These are phyloP conservation scores for Tetrapyrgos nigripes DNA, from an alignment of 1,284 basidiomycete species.

Conservation along the genomic window DNA sequence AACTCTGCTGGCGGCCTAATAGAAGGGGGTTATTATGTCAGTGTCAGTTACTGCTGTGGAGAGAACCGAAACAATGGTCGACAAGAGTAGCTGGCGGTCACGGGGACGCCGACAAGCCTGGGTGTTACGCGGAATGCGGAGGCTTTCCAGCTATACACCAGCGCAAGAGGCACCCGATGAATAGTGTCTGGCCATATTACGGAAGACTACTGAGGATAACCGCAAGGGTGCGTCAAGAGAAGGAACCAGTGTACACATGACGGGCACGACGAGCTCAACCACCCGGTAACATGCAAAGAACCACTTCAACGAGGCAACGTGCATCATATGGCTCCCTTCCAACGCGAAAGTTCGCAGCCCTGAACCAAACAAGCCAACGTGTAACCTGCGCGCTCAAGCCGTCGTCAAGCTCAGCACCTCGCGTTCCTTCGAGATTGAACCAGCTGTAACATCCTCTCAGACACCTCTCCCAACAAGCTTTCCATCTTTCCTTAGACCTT, in stretches of 20 bases:
- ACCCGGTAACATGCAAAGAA: not conserved
- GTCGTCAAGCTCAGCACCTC: not conserved
- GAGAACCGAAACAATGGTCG: slow-evolving; percentile 5
- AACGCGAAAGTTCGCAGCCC: not conserved
- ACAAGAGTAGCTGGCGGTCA: not conserved
- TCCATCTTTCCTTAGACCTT: not conserved
- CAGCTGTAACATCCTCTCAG: not conserved
- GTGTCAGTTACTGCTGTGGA: not conserved
- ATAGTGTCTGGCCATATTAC: no score
- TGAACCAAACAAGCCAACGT: not conserved
- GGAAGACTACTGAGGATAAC: no score
- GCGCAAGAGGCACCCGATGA: no score
- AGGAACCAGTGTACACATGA: not conserved
- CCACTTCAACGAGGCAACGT: not conserved
- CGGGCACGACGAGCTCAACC: no score
- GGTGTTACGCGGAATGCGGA: no score
- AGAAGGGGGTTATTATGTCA: slow-evolving; percentile 17
- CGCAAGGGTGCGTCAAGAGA: no score
- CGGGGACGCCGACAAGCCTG: no score
- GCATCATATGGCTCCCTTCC: not conserved
- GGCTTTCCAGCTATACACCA: no score
- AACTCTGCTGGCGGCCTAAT: slow-evolving; percentile 71
- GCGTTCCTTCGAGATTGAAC: not conserved
- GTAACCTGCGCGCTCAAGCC: not conserved
- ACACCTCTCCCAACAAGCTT: no score